phyloP scores from a whole-genome alignment of 139 green algal genomes.

The Chlamydomonas urium region DNA sequence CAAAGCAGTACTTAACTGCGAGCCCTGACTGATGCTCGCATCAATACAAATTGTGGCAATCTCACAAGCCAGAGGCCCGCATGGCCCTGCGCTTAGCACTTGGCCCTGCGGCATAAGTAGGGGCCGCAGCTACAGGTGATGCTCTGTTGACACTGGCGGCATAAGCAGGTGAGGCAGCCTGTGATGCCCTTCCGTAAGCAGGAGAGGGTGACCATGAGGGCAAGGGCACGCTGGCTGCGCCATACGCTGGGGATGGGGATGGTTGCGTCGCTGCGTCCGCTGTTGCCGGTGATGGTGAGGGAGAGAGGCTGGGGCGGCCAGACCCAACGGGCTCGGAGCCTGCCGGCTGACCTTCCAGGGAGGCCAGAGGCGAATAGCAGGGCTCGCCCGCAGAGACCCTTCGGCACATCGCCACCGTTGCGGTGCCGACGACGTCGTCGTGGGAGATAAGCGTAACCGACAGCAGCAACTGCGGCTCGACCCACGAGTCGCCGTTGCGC shows the following conservation, averaged over 20 bases:
- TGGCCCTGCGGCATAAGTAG: too few species aligned
- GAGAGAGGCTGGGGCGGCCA: neutral
- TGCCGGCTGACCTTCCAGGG: neutral
- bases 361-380: neutral
- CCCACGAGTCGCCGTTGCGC: neutral
- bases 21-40: too few species aligned
- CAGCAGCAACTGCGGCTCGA: neutral
- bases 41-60: too few species aligned
- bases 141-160: too few species aligned
- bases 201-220: too few species aligned
- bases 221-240: too few species aligned
- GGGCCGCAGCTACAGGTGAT: too few species aligned
- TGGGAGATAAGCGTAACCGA: slow-evolving; percentile 9
- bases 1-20: too few species aligned
- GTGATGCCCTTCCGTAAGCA: too few species aligned
- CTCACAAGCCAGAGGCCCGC: too few species aligned
- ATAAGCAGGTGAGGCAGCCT: too few species aligned
- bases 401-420: neutral
- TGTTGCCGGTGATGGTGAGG: neutral
- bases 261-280: neutral
- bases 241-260: neutral
- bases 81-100: too few species aligned
- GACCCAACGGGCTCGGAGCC: neutral
- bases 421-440: neutral
- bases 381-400: neutral